A percentile compares a stretch with the other conserved stretches of the same genome.
Conservation (phyloP, 208 protist genomes). For the Leptomonas seymouri region DNA sequence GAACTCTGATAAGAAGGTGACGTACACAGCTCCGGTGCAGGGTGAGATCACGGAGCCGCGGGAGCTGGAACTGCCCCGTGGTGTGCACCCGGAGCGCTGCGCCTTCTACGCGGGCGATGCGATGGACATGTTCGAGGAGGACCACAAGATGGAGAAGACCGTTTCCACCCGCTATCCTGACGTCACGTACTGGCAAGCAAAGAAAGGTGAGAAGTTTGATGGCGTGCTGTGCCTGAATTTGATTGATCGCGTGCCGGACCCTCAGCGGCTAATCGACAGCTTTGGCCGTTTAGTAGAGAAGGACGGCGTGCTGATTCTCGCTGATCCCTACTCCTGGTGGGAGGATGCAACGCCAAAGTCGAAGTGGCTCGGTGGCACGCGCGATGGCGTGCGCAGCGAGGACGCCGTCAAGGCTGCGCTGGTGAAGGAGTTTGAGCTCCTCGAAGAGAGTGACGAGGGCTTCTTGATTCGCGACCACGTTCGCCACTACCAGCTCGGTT, state of each 20-base stretch:
- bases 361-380: slow-evolving; percentile 78
- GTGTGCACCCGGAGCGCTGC: slow-evolving; percentile 45
- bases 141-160: slow-evolving; percentile 19
- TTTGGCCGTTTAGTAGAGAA: slow-evolving; percentile 44
- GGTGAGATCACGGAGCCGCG: slow-evolving; percentile 59
- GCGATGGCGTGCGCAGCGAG: slow-evolving; percentile 39
- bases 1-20: slow-evolving; percentile 30
- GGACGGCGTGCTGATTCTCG: slow-evolving; percentile 77
- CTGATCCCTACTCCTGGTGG: slow-evolving; percentile 89
- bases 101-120: slow-evolving; percentile 68
- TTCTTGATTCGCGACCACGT: slow-evolving; percentile 91
- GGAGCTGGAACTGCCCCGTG: slow-evolving; percentile 27
- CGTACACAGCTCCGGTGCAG: slow-evolving; percentile 61
- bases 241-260: slow-evolving; percentile 82
- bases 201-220: slow-evolving; percentile 68
- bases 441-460: slow-evolving; percentile 73
- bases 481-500: slow-evolving; percentile 87
- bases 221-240: slow-evolving; percentile 81
- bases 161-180: slow-evolving; percentile 40
- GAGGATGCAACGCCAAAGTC: slow-evolving; percentile 59
- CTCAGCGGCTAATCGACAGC: slow-evolving; percentile 55
- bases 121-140: slow-evolving; percentile 58
- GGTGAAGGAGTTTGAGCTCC: slow-evolving; percentile 65
- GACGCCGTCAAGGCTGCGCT: slow-evolving; percentile 68
- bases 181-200: slow-evolving; percentile 56